Conservation (phyloP, 2,329 filamentous ascomycete genomes). For the Ophiocordyceps camponoti-floridani region DNA sequence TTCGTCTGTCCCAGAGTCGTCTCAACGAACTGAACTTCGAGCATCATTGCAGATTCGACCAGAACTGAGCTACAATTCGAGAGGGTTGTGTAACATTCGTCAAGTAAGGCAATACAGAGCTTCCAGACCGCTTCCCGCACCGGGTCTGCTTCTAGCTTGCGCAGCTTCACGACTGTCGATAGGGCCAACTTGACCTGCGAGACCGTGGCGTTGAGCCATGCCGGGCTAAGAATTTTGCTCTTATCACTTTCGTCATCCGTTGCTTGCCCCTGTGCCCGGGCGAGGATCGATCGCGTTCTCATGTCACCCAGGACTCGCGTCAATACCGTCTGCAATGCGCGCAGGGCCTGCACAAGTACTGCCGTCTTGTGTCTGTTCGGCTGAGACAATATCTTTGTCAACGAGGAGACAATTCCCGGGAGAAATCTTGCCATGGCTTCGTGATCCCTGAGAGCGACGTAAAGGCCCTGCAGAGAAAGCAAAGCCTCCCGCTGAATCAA, state of each 20-base stretch:
- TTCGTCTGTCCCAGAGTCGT: constrained; percentile 23
- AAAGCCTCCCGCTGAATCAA: constrained; percentile 57
- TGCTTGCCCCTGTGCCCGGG: constrained; percentile 9
- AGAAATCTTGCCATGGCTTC: constrained; percentile 72
- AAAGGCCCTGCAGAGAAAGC: constrained; percentile 42
- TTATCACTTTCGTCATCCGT: constrained; percentile 9
- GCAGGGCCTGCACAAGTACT: constrained; percentile 45
- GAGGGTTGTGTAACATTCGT: constrained; percentile 62
- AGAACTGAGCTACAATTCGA: constrained; percentile 51
- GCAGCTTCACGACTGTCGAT: constrained; percentile 57
- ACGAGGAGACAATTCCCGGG: constrained; percentile 68
- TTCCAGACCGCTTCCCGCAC: constrained; percentile 49
- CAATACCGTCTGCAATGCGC: constrained; percentile 36
- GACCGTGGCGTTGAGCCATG: constrained; percentile 67
- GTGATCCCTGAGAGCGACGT: constrained; percentile 46
- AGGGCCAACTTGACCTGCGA: constrained; percentile 72
- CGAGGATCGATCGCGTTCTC: constrained; percentile 27
- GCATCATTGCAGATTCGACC: constrained; percentile 62
- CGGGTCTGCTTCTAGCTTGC: constrained; percentile 49
- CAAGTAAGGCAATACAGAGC: constrained; percentile 58
- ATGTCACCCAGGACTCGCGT: constrained; percentile 39
- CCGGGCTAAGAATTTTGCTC: constrained; percentile 21
- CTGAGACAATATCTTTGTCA: constrained; percentile 58
- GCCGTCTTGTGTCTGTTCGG: constrained; percentile 37
- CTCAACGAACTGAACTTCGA: constrained; percentile 34